Percentiles rank a stretch among this genome's conserved stretches.
phyloP scores from a whole-genome alignment of 495 filamentous ascomycete genomes.

The Viridothelium virens region DNA sequence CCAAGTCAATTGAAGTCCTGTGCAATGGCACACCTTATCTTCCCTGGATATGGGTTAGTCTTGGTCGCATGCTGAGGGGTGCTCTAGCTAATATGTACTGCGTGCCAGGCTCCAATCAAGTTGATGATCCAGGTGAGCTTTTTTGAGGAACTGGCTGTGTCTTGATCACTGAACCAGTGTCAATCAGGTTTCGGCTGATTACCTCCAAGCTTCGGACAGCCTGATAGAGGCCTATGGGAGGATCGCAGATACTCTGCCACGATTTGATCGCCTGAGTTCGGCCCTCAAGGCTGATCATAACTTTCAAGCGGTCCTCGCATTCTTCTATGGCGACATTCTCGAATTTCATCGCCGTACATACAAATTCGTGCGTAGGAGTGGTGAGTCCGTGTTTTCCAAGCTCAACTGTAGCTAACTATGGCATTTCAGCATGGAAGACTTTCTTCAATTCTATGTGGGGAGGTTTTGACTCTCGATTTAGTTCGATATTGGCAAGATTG shows the following conservation, averaged over 20 bases:
- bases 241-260: constrained; percentile 36
- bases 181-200: constrained; percentile 28
- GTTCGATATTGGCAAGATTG: constrained; percentile 36
- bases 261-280: constrained; percentile 33
- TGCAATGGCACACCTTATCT: constrained; percentile 43
- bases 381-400: constrained; percentile 25
- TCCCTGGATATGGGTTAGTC: constrained; percentile 39
- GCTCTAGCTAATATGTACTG: constrained; percentile 14
- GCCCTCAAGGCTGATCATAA: constrained; percentile 31
- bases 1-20: constrained; percentile 36
- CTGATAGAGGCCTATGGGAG: constrained; percentile 38
- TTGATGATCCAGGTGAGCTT: constrained; percentile 35
- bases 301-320: constrained; percentile 36
- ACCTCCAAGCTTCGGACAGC: constrained; percentile 35
- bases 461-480: constrained; percentile 36
- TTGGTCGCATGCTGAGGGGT: neutral
- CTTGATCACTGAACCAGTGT: neutral
- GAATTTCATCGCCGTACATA: constrained; percentile 43
- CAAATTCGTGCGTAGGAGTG: constrained; percentile 37
- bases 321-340: constrained; percentile 41
- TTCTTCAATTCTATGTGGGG: constrained; percentile 41
- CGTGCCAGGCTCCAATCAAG: constrained; percentile 36
- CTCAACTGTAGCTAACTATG: neutral
- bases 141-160: neutral
- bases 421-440: constrained; percentile 37